phyloP scores from a whole-genome alignment of 192 early-diverging fungal genomes.

The Diversispora eburnea region DNA sequence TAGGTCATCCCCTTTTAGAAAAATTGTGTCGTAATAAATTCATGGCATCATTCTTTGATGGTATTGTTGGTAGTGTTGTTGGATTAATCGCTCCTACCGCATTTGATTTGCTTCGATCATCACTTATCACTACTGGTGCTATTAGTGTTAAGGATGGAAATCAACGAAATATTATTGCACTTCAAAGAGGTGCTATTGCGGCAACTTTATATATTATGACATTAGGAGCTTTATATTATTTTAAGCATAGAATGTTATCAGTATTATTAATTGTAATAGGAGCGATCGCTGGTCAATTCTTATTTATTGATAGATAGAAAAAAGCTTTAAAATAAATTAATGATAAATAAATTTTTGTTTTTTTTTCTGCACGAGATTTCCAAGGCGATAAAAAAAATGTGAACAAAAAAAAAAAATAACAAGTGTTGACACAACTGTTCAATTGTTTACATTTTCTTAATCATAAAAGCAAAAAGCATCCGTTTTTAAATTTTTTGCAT shows the following conservation, averaged over 20 bases:
- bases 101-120: conserved; percentile 22
- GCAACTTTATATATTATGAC: conserved; percentile 26
- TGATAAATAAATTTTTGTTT: too few relatives aligned
- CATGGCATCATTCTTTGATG: conserved; percentile 32
- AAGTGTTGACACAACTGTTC: too few relatives aligned
- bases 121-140: background rate
- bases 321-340: too few relatives aligned
- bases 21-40: conserved; percentile 30
- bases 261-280: conserved; percentile 20
- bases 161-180: background rate
- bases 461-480: too few relatives aligned
- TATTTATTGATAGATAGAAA: conserved; percentile 7
- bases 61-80: conserved; percentile 29
- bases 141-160: background rate
- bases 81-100: conserved; percentile 30
- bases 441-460: too few relatives aligned
- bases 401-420: too few relatives aligned
- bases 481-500: too few relatives aligned
- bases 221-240: conserved; percentile 14
- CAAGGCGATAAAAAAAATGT: too few relatives aligned
- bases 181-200: conserved; percentile 3
- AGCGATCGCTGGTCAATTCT: conserved; percentile 30
- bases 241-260: background rate
- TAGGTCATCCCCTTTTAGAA: conserved; percentile 26
- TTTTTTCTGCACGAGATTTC: too few relatives aligned